phyloP scores from a whole-genome alignment of 1,284 basidiomycete species.

The Ceratobasidium sp. region DNA sequence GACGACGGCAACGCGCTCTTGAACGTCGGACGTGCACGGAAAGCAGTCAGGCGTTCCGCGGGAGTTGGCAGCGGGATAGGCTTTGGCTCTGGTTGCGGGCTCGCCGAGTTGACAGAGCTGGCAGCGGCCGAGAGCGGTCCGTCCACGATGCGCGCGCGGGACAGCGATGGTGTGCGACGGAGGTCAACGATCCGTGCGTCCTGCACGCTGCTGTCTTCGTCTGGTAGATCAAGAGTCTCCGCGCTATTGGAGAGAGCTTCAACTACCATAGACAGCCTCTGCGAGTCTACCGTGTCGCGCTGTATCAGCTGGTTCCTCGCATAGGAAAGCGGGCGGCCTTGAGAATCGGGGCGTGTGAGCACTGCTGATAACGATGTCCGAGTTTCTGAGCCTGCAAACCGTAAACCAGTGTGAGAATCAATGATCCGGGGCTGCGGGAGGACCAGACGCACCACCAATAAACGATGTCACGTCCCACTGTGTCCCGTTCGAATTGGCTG shows the following conservation, averaged over 20 bases:
- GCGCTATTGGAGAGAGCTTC: conserved; percentile 31
- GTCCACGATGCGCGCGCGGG: conserved; percentile 31
- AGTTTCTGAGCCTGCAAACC: conserved; percentile 33
- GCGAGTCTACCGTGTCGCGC: conserved; percentile 39
- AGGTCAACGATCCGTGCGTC: conserved; percentile 29
- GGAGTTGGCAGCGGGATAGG: conserved; percentile 26
- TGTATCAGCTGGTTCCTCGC: conserved; percentile 22
- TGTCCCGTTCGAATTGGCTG: conserved; percentile 56
- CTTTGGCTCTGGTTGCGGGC: not conserved
- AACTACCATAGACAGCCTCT: conserved; percentile 36
- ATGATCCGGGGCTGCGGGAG: conserved; percentile 49
- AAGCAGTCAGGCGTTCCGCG: conserved; percentile 40
- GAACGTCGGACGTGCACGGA: conserved; percentile 31
- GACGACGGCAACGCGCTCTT: conserved; percentile 31
- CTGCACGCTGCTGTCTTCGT: conserved; percentile 33
- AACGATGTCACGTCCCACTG: conserved; percentile 80
- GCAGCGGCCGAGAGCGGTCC: conserved; percentile 1
- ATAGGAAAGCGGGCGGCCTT: conserved; percentile 34
- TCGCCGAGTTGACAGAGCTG: conserved; percentile 28
- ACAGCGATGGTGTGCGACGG: conserved; percentile 14
- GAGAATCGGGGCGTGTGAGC: conserved; percentile 32
- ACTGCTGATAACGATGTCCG: conserved; percentile 17
- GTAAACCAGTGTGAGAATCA: conserved; percentile 42
- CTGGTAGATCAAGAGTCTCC: conserved; percentile 13
- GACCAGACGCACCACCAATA: conserved; percentile 66